phyloP scores from a whole-genome alignment of 2,329 filamentous ascomycete genomes.

The Xylogone sp. region DNA sequence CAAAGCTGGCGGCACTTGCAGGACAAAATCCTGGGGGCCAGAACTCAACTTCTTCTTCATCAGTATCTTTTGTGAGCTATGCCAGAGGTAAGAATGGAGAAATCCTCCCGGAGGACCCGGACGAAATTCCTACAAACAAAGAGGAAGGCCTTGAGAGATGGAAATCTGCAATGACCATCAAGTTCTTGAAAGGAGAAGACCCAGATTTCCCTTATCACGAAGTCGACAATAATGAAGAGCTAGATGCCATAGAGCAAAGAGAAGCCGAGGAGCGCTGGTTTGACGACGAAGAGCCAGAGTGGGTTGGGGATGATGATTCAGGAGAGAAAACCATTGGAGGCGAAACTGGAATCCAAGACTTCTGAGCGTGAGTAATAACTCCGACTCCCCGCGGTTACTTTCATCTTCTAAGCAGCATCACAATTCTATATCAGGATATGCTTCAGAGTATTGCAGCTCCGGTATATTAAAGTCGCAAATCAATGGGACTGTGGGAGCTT shows the following conservation, averaged over 20 bases:
- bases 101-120: slow-evolving; percentile 25
- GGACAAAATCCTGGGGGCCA: background rate
- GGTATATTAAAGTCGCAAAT: too few relatives aligned
- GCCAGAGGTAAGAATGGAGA: slow-evolving; percentile 20
- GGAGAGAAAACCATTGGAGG: slow-evolving; percentile 15
- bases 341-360: slow-evolving; percentile 31
- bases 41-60: slow-evolving; percentile 4
- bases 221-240: slow-evolving; percentile 28
- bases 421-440: too few relatives aligned
- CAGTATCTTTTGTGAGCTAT: slow-evolving; percentile 21
- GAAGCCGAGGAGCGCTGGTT: slow-evolving; percentile 31
- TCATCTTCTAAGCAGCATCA: slow-evolving; percentile 1
- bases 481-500: too few relatives aligned
- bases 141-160: slow-evolving; percentile 29
- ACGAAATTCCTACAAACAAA: slow-evolving; percentile 25
- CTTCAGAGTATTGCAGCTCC: too few relatives aligned
- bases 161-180: slow-evolving; percentile 29
- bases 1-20: slow-evolving; percentile 25
- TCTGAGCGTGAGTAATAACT: slow-evolving; percentile 14
- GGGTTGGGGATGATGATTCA: slow-evolving; percentile 17
- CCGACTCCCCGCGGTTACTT: background rate
- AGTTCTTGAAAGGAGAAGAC: slow-evolving; percentile 29
- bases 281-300: slow-evolving; percentile 30
- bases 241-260: slow-evolving; percentile 25
- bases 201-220: slow-evolving; percentile 28